Conservation (phyloP, 192 early-diverging fungal genomes). For the Backusella psychrophila region DNA sequence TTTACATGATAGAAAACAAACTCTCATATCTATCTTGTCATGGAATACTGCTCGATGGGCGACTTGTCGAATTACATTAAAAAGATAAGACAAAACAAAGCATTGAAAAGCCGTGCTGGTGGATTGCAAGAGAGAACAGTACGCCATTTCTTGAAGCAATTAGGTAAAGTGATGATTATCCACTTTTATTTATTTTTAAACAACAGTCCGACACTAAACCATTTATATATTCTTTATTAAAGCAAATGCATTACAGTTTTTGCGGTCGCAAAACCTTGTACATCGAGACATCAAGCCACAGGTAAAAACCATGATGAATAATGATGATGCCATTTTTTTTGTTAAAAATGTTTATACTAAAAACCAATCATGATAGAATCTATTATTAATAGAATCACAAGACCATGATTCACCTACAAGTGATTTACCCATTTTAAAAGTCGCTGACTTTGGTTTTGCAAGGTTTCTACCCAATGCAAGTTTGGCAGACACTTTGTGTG, state of each 20-base stretch:
- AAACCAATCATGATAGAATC: conserved; percentile 57
- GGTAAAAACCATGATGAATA: conserved; percentile 38
- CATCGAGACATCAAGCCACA: conserved; percentile 99
- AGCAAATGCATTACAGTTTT: conserved; percentile 85
- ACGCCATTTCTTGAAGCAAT: conserved; percentile 82
- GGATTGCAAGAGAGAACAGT: conserved; percentile 82
- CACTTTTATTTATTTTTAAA: background rate
- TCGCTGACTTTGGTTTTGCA: conserved; percentile 99
- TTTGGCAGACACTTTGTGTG: conserved; percentile 95
- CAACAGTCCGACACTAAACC: conserved; percentile 12
- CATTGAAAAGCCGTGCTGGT: conserved; percentile 59
- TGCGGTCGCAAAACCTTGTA: conserved; percentile 83
- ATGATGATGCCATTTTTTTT: background rate
- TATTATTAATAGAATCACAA: conserved; percentile 69
- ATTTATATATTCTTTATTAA: conserved; percentile 10
- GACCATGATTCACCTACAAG: conserved; percentile 33
- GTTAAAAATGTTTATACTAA: background rate
- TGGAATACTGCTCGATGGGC: conserved; percentile 97
- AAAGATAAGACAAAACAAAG: conserved; percentile 47
- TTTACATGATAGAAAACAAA: conserved; percentile 72
- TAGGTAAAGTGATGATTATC: conserved; percentile 48
- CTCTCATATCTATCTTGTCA: conserved; percentile 92
- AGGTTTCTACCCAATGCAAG: conserved; percentile 77
- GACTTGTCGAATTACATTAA: conserved; percentile 92
- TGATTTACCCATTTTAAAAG: conserved; percentile 78